These are phyloP conservation scores for Neonectria punicea DNA, from an alignment of 2,329 filamentous ascomycete genomes.

Conservation along the genomic window DNA sequence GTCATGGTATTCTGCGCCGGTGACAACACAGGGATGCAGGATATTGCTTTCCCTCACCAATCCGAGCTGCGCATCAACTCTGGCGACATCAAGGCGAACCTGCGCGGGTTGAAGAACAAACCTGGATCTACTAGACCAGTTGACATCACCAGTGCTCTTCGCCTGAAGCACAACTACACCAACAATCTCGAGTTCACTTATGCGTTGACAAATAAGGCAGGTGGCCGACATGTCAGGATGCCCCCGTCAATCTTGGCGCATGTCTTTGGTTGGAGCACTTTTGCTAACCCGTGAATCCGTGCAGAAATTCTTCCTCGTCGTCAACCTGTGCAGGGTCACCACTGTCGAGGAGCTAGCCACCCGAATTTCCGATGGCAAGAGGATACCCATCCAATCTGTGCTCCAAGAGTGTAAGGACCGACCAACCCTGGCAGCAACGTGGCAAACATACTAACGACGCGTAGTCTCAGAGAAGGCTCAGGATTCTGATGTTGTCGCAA, in stretches of 20 bases:
- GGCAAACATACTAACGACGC: constrained; percentile 33
- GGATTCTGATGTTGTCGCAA: constrained; percentile 90
- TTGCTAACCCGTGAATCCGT: constrained; percentile 30
- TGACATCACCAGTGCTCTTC: constrained; percentile 84
- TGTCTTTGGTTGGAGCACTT: constrained; percentile 18
- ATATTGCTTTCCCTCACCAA: constrained; percentile 91
- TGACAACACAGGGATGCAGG: constrained; percentile 71
- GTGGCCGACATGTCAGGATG: constrained; percentile 42
- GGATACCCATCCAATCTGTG: constrained; percentile 84
- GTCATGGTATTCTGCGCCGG: constrained; percentile 87
- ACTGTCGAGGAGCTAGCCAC: constrained; percentile 77
- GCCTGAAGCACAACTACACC: constrained; percentile 74
- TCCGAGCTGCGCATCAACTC: constrained; percentile 92
- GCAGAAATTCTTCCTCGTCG: constrained; percentile 77
- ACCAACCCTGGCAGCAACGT: constrained; percentile 20
- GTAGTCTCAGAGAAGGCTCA: constrained; percentile 82
- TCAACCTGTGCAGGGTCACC: constrained; percentile 80
- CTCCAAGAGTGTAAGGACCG: constrained; percentile 81
- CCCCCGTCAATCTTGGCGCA: constrained; percentile 31
- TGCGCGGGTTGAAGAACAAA: constrained; percentile 95
- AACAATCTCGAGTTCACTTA: constrained; percentile 91
- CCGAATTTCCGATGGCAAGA: constrained; percentile 72
- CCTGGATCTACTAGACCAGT: constrained; percentile 93
- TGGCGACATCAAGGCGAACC: constrained; percentile 89
- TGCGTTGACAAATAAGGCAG: constrained; percentile 87